These are phyloP conservation scores for Endocarpon pusillum DNA, from an alignment of 495 filamentous ascomycete species.

Conservation along the genomic window DNA sequence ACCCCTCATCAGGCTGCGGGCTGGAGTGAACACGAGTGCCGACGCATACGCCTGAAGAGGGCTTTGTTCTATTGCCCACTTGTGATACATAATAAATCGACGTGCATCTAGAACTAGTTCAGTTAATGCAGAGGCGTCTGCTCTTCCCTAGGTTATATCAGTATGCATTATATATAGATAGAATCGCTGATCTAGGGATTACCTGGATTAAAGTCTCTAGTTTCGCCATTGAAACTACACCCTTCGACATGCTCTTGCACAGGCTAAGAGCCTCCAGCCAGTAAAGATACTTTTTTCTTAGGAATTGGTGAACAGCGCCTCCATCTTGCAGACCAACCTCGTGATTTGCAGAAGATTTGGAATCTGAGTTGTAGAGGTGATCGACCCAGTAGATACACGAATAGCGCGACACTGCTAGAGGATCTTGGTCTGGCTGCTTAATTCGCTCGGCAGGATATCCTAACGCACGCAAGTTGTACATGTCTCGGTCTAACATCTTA, in stretches of 20 bases:
- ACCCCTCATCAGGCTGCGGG: conserved; percentile 10
- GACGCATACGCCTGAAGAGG: conserved; percentile 19
- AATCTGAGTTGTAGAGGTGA: conserved; percentile 9
- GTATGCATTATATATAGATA: neutral
- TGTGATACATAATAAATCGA: conserved; percentile 10
- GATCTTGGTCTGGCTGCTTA: conserved; percentile 9
- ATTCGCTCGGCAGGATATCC: conserved; percentile 9
- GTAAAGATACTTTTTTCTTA: conserved; percentile 9
- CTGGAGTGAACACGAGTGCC: conserved; percentile 17
- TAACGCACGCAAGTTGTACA: conserved; percentile 16
- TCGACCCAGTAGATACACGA: conserved; percentile 17
- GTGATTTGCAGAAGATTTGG: conserved; percentile 7
- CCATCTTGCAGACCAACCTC: conserved; percentile 5
- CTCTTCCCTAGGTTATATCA: conserved; percentile 4
- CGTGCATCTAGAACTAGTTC: conserved; percentile 17
- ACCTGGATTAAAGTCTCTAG: conserved; percentile 5
- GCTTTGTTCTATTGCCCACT: conserved; percentile 12
- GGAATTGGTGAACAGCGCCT: conserved; percentile 8
- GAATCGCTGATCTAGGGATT: conserved; percentile 1
- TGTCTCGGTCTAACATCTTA: conserved; percentile 17
- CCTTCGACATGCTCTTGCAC: conserved; percentile 8
- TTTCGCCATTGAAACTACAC: conserved; percentile 3
- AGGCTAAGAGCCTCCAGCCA: conserved; percentile 11
- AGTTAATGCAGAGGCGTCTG: conserved; percentile 6
- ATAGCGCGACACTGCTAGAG: conserved; percentile 11